Evolutionary conservation across 2,329 filamentous ascomycete species (phyloP).

Genomic region (Intubia oerlemansii): DNA sequence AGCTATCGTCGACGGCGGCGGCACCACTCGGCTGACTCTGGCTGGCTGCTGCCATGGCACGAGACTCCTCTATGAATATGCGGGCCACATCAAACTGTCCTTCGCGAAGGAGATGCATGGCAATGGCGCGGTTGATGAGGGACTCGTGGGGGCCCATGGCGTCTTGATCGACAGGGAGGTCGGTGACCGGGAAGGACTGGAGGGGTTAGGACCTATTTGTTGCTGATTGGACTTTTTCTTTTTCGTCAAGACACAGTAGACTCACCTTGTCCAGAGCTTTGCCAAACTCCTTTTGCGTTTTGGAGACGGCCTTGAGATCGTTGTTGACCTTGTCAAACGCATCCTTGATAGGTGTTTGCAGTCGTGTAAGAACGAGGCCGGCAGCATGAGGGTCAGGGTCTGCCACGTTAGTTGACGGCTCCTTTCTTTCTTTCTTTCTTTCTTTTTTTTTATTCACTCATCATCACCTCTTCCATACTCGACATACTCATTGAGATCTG

Average conservation of each 20-base stretch:
- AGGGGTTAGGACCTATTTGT: slow-evolving; percentile 7
- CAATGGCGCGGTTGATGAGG: slow-evolving; percentile 80
- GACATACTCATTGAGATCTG: no score
- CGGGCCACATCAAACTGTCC: slow-evolving; percentile 79
- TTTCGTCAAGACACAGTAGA: no score
- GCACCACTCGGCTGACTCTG: no score
- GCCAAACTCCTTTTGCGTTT: slow-evolving; percentile 61
- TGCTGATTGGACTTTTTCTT: no score
- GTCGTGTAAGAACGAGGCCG: slow-evolving; percentile 54
- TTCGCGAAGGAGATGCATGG: slow-evolving; percentile 89
- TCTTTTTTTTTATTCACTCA: no score
- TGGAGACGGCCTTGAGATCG: slow-evolving; percentile 65
- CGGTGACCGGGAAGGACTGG: slow-evolving; percentile 22
- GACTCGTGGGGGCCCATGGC: slow-evolving; percentile 52
- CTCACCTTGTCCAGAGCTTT: slow-evolving; percentile 66
- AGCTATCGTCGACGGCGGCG: no score
- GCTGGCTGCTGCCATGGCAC: no score
- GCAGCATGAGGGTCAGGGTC: slow-evolving; percentile 44
- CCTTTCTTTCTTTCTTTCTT: no score
- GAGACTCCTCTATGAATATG: slow-evolving; percentile 58
- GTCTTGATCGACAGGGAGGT: slow-evolving; percentile 61
- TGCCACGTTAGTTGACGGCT: no score
- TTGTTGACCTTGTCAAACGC: slow-evolving; percentile 63
- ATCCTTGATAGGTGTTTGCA: slow-evolving; percentile 69
- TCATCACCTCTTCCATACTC: no score